These are phyloP conservation scores for Pseudocercospora cruenta DNA, from an alignment of 2,329 filamentous ascomycete species.

Conservation along the genomic window DNA sequence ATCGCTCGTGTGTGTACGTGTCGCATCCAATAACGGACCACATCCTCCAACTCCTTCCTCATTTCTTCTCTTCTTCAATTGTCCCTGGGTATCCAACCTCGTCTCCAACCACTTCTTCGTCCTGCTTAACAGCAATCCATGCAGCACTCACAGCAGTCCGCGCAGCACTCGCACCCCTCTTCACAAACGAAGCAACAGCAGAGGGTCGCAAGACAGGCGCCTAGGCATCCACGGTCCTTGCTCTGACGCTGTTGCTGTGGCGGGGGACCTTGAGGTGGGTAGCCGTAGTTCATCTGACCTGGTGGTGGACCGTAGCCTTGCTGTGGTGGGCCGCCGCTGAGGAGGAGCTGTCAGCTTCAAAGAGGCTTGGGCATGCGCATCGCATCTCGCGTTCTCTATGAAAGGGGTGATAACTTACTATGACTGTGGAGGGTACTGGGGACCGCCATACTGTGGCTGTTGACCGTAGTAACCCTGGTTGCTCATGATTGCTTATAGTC, in stretches of 20 bases:
- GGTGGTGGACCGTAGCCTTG: constrained; percentile 41
- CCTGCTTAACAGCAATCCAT: constrained; percentile 23
- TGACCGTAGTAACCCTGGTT: constrained; percentile 47
- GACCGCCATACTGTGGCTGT: constrained; percentile 28
- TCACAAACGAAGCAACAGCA: constrained; percentile 69
- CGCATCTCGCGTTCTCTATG: background rate
- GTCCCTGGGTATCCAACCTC: constrained; percentile 1
- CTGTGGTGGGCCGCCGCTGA: constrained; percentile 37
- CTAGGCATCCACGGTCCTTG: constrained; percentile 56
- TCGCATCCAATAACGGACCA: background rate
- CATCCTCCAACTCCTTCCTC: background rate
- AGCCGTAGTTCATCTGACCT: constrained; percentile 46
- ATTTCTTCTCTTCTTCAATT: background rate
- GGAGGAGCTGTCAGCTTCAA: constrained; percentile 15
- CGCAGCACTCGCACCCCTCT: constrained; percentile 66
- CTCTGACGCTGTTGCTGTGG: constrained; percentile 44
- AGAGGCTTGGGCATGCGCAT: background rate
- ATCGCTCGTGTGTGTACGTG: background rate
- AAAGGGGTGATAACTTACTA: constrained; percentile 31
- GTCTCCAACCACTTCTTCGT: background rate
- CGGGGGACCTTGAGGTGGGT: constrained; percentile 43
- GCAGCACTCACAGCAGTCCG: constrained; percentile 62
- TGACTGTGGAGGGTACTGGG: constrained; percentile 45
- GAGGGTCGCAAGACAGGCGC: constrained; percentile 57
- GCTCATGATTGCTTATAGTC: constrained; percentile 41